These are phyloP conservation scores for Naumovozyma castellii DNA, from an alignment of 805 yeast genomes.

Conservation along the genomic window DNA sequence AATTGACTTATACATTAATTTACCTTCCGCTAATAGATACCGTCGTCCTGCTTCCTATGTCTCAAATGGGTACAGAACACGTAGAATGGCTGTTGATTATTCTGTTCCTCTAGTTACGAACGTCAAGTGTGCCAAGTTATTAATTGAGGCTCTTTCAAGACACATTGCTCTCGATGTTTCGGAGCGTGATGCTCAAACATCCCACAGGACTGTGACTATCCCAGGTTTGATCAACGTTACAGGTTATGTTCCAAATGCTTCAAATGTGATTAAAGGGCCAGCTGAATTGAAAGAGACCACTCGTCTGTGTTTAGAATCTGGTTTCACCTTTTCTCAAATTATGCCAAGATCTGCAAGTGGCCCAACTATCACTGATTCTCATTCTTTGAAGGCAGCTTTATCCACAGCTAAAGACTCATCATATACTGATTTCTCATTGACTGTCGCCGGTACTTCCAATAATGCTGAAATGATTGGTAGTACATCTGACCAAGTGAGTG, in stretches of 20 bases:
- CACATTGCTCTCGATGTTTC: slow-evolving; percentile 54
- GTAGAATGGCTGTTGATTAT: slow-evolving; percentile 99
- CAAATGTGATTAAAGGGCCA: slow-evolving; percentile 35
- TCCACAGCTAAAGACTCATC: slow-evolving; percentile 45
- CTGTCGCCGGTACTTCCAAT: slow-evolving; percentile 71
- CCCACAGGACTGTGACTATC: slow-evolving; percentile 68
- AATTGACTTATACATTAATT: slow-evolving; percentile 90
- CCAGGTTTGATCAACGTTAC: slow-evolving; percentile 85
- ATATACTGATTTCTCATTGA: slow-evolving; percentile 71
- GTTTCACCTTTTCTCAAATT: slow-evolving; percentile 79
- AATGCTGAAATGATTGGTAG: slow-evolving; percentile 55
- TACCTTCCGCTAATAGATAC: slow-evolving; percentile 94
- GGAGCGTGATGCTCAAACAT: slow-evolving; percentile 80
- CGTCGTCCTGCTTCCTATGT: slow-evolving; percentile 98
- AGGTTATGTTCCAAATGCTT: slow-evolving; percentile 63
- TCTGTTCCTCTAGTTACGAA: slow-evolving; percentile 96
- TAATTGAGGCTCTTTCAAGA: slow-evolving; percentile 88
- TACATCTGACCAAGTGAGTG: slow-evolving; percentile 59
- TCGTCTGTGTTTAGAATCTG: slow-evolving; percentile 65
- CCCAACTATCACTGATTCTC: slow-evolving; percentile 52
- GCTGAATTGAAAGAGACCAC: slow-evolving; percentile 58
- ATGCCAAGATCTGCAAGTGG: slow-evolving; percentile 62
- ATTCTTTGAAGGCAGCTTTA: slow-evolving; percentile 55
- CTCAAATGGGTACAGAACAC: slow-evolving; percentile 93
- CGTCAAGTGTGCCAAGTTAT: slow-evolving; percentile 91